phyloP scores from a whole-genome alignment of 2,329 filamentous ascomycete genomes.

The Fusarium napiforme region DNA sequence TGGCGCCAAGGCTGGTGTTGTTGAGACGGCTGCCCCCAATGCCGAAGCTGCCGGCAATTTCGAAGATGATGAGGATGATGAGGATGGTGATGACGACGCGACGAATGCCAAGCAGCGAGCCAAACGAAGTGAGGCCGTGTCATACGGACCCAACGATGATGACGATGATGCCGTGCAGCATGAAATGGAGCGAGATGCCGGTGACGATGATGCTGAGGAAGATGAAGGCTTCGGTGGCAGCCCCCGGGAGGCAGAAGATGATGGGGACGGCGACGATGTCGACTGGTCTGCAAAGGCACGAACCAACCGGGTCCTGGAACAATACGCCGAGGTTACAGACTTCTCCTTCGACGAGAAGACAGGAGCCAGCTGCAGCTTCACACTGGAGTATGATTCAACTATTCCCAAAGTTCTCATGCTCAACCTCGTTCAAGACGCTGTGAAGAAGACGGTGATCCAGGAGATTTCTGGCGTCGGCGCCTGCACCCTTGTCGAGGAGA shows the following conservation, averaged over 20 bases:
- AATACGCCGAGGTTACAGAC: slow-evolving; percentile 73
- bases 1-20: slow-evolving; percentile 62
- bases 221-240: slow-evolving; percentile 66
- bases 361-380: slow-evolving; percentile 82
- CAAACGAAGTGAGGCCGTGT: slow-evolving; percentile 83
- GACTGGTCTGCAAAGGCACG: slow-evolving; percentile 59
- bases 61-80: slow-evolving; percentile 64
- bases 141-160: slow-evolving; percentile 92
- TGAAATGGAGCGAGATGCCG: slow-evolving; percentile 69
- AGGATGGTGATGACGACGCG: slow-evolving; percentile 81
- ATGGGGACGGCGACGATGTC: slow-evolving; percentile 54
- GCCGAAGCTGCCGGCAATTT: slow-evolving; percentile 49
- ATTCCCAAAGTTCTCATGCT: slow-evolving; percentile 94
- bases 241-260: slow-evolving; percentile 55
- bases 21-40: slow-evolving; percentile 60
- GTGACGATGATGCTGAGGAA: slow-evolving; percentile 68
- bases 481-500: slow-evolving; percentile 73
- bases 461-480: slow-evolving; percentile 81
- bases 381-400: slow-evolving; percentile 81
- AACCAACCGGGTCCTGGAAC: slow-evolving; percentile 71
- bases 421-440: slow-evolving; percentile 84
- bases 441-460: slow-evolving; percentile 84
- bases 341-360: slow-evolving; percentile 83
- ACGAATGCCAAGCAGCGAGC: slow-evolving; percentile 78
- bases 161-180: slow-evolving; percentile 82